These are phyloP conservation scores for Acanthamoeba castellanii DNA, from an alignment of 208 protist genomes.

Conservation along the genomic window DNA sequence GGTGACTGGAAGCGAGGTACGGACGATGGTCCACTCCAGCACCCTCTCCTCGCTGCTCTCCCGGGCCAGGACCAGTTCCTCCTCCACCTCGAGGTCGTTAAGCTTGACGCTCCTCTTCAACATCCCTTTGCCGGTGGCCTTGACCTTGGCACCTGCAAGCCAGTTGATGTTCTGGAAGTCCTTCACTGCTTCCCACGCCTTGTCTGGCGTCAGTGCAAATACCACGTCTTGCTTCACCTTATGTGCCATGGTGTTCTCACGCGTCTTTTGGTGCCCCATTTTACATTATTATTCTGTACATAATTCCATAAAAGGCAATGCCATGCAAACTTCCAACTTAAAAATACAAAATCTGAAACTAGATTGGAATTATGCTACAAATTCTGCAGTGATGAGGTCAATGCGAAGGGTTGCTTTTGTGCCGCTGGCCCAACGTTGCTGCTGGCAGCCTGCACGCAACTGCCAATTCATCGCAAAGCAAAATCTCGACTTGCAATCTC, in stretches of 20 bases:
- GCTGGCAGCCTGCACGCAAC: too few species aligned
- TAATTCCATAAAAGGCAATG: not conserved
- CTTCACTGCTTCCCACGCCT: not conserved
- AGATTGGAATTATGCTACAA: too few species aligned
- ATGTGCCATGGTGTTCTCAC: not conserved
- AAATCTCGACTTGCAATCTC: too few species aligned
- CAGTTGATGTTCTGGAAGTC: constrained; percentile 35
- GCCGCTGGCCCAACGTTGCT: too few species aligned
- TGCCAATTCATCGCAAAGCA: too few species aligned
- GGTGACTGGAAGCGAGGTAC: not conserved
- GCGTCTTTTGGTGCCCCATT: too few species aligned
- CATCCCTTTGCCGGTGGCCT: not conserved
- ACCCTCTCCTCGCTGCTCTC: not conserved
- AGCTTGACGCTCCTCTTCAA: not conserved
- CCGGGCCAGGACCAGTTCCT: not conserved
- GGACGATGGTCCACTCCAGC: constrained; percentile 21
- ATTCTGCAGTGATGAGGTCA: not conserved
- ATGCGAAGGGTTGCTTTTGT: too few species aligned
- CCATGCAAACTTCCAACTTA: too few species aligned
- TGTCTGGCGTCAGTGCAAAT: not conserved
- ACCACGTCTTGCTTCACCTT: constrained; percentile 20
- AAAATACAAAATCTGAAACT: too few species aligned
- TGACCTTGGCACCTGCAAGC: not conserved
- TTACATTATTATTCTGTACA: too few species aligned
- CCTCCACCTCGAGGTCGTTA: not conserved